phyloP scores from a whole-genome alignment of 225 moss, liverwort and hornwort genomes.

The Pseudisothecium myosuroides region DNA sequence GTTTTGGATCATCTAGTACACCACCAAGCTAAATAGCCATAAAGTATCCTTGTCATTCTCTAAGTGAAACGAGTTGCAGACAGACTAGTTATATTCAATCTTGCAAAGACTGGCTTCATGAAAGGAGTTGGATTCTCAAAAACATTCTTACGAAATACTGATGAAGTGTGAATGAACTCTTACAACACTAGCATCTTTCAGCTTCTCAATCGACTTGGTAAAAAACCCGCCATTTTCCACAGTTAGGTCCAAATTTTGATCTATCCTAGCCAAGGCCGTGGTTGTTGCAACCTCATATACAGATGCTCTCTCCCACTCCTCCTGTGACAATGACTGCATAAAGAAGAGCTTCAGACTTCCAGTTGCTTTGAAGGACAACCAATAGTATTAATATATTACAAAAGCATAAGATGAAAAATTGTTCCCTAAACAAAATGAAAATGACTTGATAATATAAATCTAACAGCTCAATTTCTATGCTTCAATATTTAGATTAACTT shows the following conservation, averaged over 20 bases:
- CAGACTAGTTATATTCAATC: not conserved
- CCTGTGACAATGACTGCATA: conserved; percentile 44
- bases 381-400: not conserved
- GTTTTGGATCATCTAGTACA: not conserved
- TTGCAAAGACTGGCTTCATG: not conserved
- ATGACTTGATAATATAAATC: not conserved
- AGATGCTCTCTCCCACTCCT: conserved; percentile 55
- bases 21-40: not conserved
- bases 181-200: conserved; percentile 50
- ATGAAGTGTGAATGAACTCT: conserved; percentile 2
- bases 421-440: not conserved
- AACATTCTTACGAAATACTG: not conserved
- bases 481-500: not conserved
- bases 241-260: conserved; percentile 28
- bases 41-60: not conserved
- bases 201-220: conserved; percentile 44
- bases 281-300: conserved; percentile 41
- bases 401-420: not conserved
- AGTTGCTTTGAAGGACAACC: not conserved
- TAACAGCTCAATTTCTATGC: not conserved
- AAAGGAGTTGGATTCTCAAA: not conserved
- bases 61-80: not conserved
- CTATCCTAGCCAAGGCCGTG: conserved; percentile 32
- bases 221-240: conserved; percentile 9
- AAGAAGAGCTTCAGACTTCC: not conserved